Conservation (phyloP, 441 rosid species). For the Erodium moschatum region DNA sequence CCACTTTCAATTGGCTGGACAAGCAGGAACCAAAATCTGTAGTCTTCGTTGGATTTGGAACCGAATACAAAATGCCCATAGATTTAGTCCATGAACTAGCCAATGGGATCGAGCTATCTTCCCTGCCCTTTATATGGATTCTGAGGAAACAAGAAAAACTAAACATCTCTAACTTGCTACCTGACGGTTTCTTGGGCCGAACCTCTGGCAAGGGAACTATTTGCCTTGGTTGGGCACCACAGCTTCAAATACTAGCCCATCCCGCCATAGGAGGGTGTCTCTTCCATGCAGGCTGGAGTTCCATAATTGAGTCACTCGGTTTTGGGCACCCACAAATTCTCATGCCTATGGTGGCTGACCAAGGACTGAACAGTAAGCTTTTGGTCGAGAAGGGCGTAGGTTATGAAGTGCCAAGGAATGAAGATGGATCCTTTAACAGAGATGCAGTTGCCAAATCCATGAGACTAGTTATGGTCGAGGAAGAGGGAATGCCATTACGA, state of each 20-base stretch:
- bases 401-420: slow-evolving; percentile 19
- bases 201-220: slow-evolving; percentile 17
- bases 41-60: slow-evolving; percentile 24
- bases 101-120: slow-evolving; percentile 21
- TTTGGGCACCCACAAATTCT: slow-evolving; percentile 23
- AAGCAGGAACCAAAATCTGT: slow-evolving; percentile 19
- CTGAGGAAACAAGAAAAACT: slow-evolving; percentile 15
- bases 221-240: slow-evolving; percentile 21
- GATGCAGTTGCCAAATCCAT: slow-evolving; percentile 21
- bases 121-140: slow-evolving; percentile 20
- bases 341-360: slow-evolving; percentile 25
- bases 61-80: slow-evolving; percentile 23
- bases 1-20: slow-evolving; percentile 20
- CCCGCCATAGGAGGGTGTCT: slow-evolving; percentile 19
- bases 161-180: slow-evolving; percentile 19
- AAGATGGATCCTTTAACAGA: slow-evolving; percentile 21
- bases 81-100: slow-evolving; percentile 23
- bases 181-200: slow-evolving; percentile 17
- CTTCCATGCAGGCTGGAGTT: slow-evolving; percentile 24
- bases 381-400: slow-evolving; percentile 23
- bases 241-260: slow-evolving; percentile 20
- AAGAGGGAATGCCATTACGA: slow-evolving; percentile 15
- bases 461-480: slow-evolving; percentile 20
- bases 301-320: slow-evolving; percentile 21
- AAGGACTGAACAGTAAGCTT: slow-evolving; percentile 21